A percentile compares a stretch with the other conserved stretches of the same genome.
Conservation (phyloP, 768 basidiomycete species). For the Naganishia randhawae region DNA sequence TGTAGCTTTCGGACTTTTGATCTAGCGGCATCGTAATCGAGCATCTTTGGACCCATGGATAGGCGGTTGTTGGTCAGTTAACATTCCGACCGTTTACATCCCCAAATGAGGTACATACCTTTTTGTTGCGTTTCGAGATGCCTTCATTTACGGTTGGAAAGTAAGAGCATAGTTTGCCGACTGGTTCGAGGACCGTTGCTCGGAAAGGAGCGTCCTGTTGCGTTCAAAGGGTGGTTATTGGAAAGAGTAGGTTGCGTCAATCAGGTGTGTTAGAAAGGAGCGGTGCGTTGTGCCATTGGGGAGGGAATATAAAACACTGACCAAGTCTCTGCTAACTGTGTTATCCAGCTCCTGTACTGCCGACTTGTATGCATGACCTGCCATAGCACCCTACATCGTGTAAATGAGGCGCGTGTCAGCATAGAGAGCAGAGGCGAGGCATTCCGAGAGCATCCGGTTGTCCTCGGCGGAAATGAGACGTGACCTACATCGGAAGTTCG, state of each 20-base stretch:
- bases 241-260: background rate
- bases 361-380: constrained; percentile 90
- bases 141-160: constrained; percentile 90
- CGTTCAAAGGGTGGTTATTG: background rate
- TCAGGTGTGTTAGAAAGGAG: too few relatives aligned
- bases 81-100: background rate
- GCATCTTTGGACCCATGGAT: constrained; percentile 58
- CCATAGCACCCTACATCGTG: constrained; percentile 72
- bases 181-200: constrained; percentile 87
- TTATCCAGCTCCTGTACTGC: constrained; percentile 90
- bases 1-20: constrained; percentile 82
- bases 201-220: constrained; percentile 75
- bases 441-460: background rate
- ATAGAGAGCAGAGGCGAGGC: background rate
- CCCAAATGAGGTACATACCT: constrained; percentile 56
- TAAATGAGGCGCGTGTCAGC: constrained; percentile 4
- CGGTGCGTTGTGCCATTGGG: too few relatives aligned
- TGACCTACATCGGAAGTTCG: constrained; percentile 55
- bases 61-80: background rate
- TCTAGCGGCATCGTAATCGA: constrained; percentile 91
- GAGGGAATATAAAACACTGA: constrained; percentile 51
- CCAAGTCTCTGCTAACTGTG: constrained; percentile 72
- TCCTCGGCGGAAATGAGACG: background rate
- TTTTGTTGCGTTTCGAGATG: constrained; percentile 91
- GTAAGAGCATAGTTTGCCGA: constrained; percentile 94